These are phyloP conservation scores for Citrus hindsii DNA, from an alignment of 345 rosid species.

Conservation along the genomic window DNA sequence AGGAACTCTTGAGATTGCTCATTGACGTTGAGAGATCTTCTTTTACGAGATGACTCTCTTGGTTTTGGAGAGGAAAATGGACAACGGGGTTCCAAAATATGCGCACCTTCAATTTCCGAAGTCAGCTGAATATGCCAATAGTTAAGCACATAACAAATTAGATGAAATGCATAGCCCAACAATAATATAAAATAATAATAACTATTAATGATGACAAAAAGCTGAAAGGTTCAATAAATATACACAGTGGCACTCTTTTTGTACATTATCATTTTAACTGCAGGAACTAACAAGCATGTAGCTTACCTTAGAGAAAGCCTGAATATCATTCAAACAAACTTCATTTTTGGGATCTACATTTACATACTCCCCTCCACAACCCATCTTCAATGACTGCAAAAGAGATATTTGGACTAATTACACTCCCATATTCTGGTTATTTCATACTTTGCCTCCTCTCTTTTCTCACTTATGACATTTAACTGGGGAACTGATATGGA, in stretches of 20 bases:
- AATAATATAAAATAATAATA: not conserved
- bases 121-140: slow-evolving; percentile 26
- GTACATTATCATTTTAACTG: no score
- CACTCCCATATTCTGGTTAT: not conserved
- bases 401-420: not conserved
- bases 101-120: slow-evolving; percentile 18
- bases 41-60: slow-evolving; percentile 6
- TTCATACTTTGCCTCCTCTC: not conserved
- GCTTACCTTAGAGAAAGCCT: slow-evolving; percentile 24
- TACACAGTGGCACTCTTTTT: no score
- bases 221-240: not conserved
- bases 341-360: slow-evolving; percentile 26
- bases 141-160: not conserved
- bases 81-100: slow-evolving; percentile 41
- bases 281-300: not conserved
- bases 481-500: not conserved
- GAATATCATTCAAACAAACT: slow-evolving; percentile 33
- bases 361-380: slow-evolving; percentile 40
- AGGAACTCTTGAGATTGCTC: slow-evolving; percentile 5
- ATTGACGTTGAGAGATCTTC: slow-evolving; percentile 25
- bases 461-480: no score
- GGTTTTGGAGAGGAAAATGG: slow-evolving; percentile 28
- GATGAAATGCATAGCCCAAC: no score
- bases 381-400: slow-evolving; percentile 38
- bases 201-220: not conserved